Conservation (phyloP, 345 rosid species). For the Pugionium dolabratum region DNA sequence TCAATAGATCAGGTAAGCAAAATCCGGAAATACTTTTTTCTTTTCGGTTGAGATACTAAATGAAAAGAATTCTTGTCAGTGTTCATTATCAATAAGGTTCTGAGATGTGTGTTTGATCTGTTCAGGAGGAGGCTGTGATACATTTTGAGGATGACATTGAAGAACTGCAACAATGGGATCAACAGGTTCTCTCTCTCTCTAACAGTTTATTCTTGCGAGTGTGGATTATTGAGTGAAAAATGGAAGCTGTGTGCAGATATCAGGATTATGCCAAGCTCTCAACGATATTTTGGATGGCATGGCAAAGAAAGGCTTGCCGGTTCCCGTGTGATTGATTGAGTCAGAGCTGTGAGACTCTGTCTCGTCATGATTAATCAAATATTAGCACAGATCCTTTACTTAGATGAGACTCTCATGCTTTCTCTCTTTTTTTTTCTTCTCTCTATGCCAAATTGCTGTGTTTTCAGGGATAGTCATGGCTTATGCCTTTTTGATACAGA, state of each 20-base stretch:
- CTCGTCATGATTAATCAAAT: slow-evolving; percentile 4
- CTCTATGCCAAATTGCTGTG: slow-evolving; percentile 22
- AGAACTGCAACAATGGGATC: slow-evolving; percentile 98
- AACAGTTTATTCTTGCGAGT: neutral
- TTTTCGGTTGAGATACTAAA: neutral
- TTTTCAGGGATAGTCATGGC: slow-evolving; percentile 1
- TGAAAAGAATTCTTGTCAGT: slow-evolving; percentile 7
- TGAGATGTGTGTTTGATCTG: slow-evolving; percentile 13
- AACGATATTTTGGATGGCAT: slow-evolving; percentile 87
- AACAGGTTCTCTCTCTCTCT: slow-evolving; percentile 55
- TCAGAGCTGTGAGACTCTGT: slow-evolving; percentile 10
- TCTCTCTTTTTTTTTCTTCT: no score
- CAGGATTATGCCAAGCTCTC: slow-evolving; percentile 88
- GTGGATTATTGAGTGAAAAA: slow-evolving; percentile 5
- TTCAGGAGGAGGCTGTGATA: slow-evolving; percentile 91
- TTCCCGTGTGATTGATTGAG: slow-evolving; percentile 61
- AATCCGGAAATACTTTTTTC: neutral
- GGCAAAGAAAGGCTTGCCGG: slow-evolving; percentile 85
- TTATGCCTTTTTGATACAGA: slow-evolving; percentile 24
- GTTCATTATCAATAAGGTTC: neutral
- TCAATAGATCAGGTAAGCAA: slow-evolving; percentile 85
- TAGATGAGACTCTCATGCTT: slow-evolving; percentile 13
- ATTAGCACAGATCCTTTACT: neutral
- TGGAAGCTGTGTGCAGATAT: slow-evolving; percentile 57
- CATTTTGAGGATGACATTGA: slow-evolving; percentile 96